phyloP scores from a whole-genome alignment of 371 early-diverging fungal genomes.

The Mortierella sp. region DNA sequence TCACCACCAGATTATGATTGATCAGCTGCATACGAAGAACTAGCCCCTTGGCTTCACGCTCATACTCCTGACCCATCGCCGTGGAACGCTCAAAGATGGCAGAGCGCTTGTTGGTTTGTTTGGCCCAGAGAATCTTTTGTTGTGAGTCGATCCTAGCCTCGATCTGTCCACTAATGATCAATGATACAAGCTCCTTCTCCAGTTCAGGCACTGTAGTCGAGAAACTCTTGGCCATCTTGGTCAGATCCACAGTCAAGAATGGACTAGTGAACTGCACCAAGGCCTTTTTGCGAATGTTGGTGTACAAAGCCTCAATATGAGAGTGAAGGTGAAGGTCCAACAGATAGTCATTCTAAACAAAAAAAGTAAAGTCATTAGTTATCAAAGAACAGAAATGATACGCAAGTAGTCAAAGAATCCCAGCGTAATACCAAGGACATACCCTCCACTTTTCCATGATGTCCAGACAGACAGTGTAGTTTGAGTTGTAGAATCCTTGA shows the following conservation, averaged over 20 bases:
- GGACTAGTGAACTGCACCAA: constrained; percentile 87
- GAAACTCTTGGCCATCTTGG: constrained; percentile 83
- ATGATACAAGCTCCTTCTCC: constrained; percentile 75
- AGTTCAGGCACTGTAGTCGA: constrained; percentile 67
- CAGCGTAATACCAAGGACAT: background rate
- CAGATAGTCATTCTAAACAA: constrained; percentile 67
- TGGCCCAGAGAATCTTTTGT: constrained; percentile 79
- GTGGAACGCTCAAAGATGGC: constrained; percentile 73
- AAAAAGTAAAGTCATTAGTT: background rate
- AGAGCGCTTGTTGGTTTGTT: constrained; percentile 72
- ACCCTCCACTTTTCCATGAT: constrained; percentile 70
- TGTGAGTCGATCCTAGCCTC: constrained; percentile 87
- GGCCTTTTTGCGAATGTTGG: constrained; percentile 81
- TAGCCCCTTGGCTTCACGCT: constrained; percentile 67
- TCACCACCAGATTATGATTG: constrained; percentile 64
- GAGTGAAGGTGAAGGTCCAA: constrained; percentile 81
- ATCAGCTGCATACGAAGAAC: constrained; percentile 71
- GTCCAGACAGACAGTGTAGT: constrained; percentile 78
- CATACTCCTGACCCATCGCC: constrained; percentile 72
- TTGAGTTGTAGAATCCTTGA: constrained; percentile 79
- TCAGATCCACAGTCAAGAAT: constrained; percentile 82
- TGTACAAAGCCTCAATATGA: constrained; percentile 75
- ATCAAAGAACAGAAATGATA: background rate
- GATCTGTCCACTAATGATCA: constrained; percentile 78
- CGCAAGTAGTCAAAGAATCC: background rate